These are phyloP conservation scores for Hippophae tibetana DNA, from an alignment of 306 rosid species.

Conservation along the genomic window DNA sequence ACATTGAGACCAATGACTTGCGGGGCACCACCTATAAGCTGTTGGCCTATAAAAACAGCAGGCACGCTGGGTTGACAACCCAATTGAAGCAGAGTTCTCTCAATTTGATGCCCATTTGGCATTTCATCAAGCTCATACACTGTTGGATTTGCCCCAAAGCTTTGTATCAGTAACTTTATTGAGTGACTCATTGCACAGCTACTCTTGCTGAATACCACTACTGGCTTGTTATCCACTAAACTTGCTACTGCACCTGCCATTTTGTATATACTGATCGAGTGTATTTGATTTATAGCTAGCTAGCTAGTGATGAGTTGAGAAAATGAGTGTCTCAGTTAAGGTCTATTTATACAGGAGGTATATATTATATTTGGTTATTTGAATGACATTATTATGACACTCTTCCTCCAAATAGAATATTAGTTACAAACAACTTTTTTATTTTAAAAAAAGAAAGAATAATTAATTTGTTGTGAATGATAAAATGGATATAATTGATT, in stretches of 20 bases:
- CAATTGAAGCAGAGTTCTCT: conserved; percentile 42
- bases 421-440: too few species aligned
- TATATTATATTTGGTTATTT: too few species aligned
- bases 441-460: too few species aligned
- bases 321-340: too few species aligned
- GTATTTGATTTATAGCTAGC: too few species aligned
- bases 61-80: conserved; percentile 72
- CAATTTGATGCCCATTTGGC: conserved; percentile 47
- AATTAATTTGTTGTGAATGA: too few species aligned
- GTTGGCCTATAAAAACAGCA: conserved; percentile 59
- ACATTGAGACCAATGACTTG: conserved; percentile 54
- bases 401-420: too few species aligned
- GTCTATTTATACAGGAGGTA: too few species aligned
- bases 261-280: too few species aligned
- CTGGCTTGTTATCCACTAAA: conserved; percentile 53
- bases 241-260: conserved; percentile 5
- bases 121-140: conserved; percentile 71
- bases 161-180: conserved; percentile 46
- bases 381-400: too few species aligned
- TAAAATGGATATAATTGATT: too few species aligned
- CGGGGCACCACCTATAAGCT: conserved; percentile 51
- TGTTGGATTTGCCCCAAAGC: conserved; percentile 58
- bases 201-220: conserved; percentile 82
- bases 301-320: too few species aligned
- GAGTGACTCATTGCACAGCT: conserved; percentile 57